A percentile compares a stretch with the other conserved stretches of the same genome.
These are phyloP conservation scores for Dendrocalamus sinicus DNA, from an alignment of 176 grass and related monocot species.

Conservation along the genomic window DNA sequence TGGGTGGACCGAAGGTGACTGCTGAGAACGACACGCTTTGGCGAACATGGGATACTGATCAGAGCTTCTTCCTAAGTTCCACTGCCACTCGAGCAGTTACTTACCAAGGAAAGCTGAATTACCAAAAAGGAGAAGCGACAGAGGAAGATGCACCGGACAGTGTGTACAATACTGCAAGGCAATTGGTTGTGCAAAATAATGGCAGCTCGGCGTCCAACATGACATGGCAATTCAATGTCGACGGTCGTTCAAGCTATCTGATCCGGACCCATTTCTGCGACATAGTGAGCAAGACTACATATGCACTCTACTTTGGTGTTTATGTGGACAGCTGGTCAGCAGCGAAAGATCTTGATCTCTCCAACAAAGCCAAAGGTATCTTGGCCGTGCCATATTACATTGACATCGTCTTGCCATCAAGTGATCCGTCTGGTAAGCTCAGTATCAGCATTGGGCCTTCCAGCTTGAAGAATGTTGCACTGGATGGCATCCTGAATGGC, in stretches of 20 bases:
- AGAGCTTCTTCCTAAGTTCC: slow-evolving; percentile 48
- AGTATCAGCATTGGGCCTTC: slow-evolving; percentile 80
- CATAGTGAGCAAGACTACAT: slow-evolving; percentile 71
- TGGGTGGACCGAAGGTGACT: slow-evolving; percentile 70
- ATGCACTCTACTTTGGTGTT: slow-evolving; percentile 68
- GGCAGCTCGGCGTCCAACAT: slow-evolving; percentile 64
- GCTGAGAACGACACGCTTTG: slow-evolving; percentile 80
- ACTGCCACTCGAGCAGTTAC: not conserved
- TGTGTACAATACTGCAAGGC: slow-evolving; percentile 77
- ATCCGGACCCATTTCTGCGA: slow-evolving; percentile 95
- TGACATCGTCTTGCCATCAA: slow-evolving; percentile 78
- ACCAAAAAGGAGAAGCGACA: slow-evolving; percentile 48
- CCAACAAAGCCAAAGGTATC: slow-evolving; percentile 23
- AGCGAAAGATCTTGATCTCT: slow-evolving; percentile 66
- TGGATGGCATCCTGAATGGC: slow-evolving; percentile 82
- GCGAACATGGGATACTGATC: slow-evolving; percentile 70
- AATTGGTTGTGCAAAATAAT: slow-evolving; percentile 51
- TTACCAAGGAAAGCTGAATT: slow-evolving; percentile 55
- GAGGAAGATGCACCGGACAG: slow-evolving; percentile 65
- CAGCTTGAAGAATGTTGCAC: slow-evolving; percentile 21
- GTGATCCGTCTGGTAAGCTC: slow-evolving; percentile 69
- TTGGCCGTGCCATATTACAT: slow-evolving; percentile 74
- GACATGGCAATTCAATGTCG: slow-evolving; percentile 83
- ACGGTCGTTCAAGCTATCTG: slow-evolving; percentile 62
- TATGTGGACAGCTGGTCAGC: slow-evolving; percentile 74